phyloP scores from a whole-genome alignment of 2,329 filamentous ascomycete species.

The Xylariaceae sp. region DNA sequence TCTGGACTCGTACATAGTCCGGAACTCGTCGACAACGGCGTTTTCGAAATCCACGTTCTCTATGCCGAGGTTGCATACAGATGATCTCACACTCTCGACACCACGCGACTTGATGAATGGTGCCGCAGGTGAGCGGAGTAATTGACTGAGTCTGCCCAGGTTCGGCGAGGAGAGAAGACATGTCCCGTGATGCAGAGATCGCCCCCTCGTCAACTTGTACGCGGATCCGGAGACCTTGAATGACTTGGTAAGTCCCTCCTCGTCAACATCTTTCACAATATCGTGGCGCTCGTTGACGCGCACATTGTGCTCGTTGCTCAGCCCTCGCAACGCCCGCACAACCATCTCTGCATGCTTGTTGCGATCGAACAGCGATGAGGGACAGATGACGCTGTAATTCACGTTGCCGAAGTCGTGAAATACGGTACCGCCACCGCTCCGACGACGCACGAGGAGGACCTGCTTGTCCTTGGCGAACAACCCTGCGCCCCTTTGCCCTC shows the following conservation, averaged over 20 bases:
- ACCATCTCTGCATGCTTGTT: constrained; percentile 91
- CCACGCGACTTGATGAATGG: constrained; percentile 74
- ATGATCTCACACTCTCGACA: constrained; percentile 85
- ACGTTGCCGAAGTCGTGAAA: constrained; percentile 92
- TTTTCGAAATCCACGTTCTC: constrained; percentile 41
- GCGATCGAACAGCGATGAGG: constrained; percentile 69
- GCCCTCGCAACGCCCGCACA: constrained; percentile 67
- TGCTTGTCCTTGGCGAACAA: constrained; percentile 15
- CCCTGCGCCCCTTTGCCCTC: constrained; percentile 12
- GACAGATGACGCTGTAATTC: constrained; percentile 90
- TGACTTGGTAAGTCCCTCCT: constrained; percentile 26
- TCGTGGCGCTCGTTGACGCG: constrained; percentile 88
- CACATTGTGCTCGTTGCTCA: constrained; percentile 45
- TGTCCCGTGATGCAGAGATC: constrained; percentile 89
- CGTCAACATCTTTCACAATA: constrained; percentile 55
- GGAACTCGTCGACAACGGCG: constrained; percentile 62
- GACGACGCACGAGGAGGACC: constrained; percentile 67
- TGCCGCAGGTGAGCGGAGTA: constrained; percentile 73
- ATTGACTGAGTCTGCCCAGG: constrained; percentile 59
- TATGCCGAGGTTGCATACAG: constrained; percentile 71
- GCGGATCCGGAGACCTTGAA: constrained; percentile 91
- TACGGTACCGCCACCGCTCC: constrained; percentile 86
- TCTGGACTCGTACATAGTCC: constrained; percentile 51
- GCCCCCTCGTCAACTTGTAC: constrained; percentile 79
- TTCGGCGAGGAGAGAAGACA: constrained; percentile 77